A percentile compares a stretch with the other conserved stretches of the same genome.
phyloP scores from a whole-genome alignment of 768 basidiomycete genomes.

The Gelatoporia subvermispora region DNA sequence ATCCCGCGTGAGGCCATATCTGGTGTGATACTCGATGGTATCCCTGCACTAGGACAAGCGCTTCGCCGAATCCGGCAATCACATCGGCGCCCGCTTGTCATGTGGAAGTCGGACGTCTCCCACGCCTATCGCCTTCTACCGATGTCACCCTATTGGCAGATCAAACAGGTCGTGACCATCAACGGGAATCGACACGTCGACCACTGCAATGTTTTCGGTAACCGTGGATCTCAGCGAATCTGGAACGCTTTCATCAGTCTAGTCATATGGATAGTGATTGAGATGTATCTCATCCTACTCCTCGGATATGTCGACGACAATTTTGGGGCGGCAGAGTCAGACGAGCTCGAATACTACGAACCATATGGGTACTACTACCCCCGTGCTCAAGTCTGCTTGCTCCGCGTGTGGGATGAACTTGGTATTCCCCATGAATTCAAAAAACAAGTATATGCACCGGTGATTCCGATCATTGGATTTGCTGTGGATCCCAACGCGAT shows the following conservation, averaged over 20 bases:
- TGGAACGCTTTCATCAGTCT: conserved; percentile 25
- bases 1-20: background rate
- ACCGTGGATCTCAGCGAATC: conserved; percentile 18
- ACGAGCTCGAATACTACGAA: conserved; percentile 24
- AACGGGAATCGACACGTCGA: conserved; percentile 26
- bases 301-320: conserved; percentile 33
- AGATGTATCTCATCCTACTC: conserved; percentile 9
- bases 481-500: conserved; percentile 30
- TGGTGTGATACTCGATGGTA: conserved; percentile 4
- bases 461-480: conserved; percentile 36
- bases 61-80: background rate
- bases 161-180: conserved; percentile 31
- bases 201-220: conserved; percentile 30
- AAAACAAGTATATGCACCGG: conserved; percentile 34
- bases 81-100: conserved; percentile 1
- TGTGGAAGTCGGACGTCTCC: conserved; percentile 22
- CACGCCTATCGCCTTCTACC: conserved; percentile 22
- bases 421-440: conserved; percentile 32
- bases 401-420: conserved; percentile 36
- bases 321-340: too few relatives aligned
- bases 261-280: conserved; percentile 34
- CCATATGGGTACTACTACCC: conserved; percentile 28
- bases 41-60: conserved; percentile 3
- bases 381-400: conserved; percentile 26
- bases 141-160: conserved; percentile 22